Evolutionary conservation across 2,329 filamentous ascomycete species (phyloP).

Genomic region (Dothistroma pini): DNA sequence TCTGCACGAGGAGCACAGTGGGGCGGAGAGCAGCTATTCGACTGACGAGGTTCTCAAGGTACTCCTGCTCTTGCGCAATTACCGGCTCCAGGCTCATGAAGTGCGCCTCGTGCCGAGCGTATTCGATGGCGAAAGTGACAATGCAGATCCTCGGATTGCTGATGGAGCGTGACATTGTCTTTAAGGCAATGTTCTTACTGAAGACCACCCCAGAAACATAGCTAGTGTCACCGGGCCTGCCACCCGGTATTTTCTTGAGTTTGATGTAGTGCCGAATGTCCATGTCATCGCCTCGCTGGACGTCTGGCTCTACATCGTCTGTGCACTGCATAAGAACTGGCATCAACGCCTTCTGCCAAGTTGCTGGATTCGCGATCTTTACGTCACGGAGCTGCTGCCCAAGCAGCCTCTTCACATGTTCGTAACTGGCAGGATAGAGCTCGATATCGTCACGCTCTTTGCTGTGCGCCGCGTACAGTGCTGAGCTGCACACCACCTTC

Average conservation of each 20-base stretch:
- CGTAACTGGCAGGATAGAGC: conserved; percentile 79
- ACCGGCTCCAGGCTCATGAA: conserved; percentile 98
- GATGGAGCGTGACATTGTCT: conserved; percentile 91
- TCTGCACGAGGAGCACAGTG: conserved; percentile 84
- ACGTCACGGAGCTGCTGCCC: conserved; percentile 78
- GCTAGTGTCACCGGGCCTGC: conserved; percentile 83
- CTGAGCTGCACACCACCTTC: conserved; percentile 66
- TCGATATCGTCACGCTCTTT: conserved; percentile 55
- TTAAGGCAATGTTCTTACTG: conserved; percentile 92
- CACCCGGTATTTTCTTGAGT: conserved; percentile 91
- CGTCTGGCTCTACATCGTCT: conserved; percentile 90
- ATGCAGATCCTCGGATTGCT: conserved; percentile 81
- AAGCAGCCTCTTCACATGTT: conserved; percentile 82
- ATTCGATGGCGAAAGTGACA: conserved; percentile 92
- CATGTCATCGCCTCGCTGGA: conserved; percentile 87
- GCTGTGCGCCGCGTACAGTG: conserved; percentile 71
- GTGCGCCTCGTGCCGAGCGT: conserved; percentile 85
- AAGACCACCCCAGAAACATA: conserved; percentile 97
- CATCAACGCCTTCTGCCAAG: conserved; percentile 87
- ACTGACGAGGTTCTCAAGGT: conserved; percentile 83
- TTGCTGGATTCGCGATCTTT: conserved; percentile 64
- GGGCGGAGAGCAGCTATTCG: conserved; percentile 83
- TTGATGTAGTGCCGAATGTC: conserved; percentile 98
- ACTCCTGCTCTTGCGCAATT: conserved; percentile 94
- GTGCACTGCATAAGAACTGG: conserved; percentile 88